Conservation (phyloP, 2,329 filamentous ascomycete genomes). For the Pseudocercospora fuligena region DNA sequence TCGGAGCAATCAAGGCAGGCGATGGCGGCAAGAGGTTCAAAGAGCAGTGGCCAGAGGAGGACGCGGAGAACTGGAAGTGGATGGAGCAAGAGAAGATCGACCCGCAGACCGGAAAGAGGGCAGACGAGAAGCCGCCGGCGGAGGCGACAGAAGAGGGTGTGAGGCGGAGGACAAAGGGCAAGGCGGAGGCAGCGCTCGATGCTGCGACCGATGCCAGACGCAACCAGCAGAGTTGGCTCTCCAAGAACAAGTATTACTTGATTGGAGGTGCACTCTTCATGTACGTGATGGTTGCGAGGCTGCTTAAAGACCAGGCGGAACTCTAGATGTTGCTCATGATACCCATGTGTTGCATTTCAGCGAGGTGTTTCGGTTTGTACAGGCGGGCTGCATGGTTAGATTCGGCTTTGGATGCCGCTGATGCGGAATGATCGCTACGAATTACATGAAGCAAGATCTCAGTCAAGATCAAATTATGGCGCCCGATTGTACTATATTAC, state of each 20-base stretch:
- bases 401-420: not conserved
- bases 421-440: not conserved
- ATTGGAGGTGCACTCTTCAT: constrained; percentile 72
- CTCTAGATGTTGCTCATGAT: constrained; percentile 8
- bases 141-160: constrained; percentile 67
- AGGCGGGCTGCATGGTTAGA: not conserved
- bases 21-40: constrained; percentile 92
- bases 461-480: not conserved
- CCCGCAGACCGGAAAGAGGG: constrained; percentile 67
- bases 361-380: constrained; percentile 2
- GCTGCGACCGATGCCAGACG: constrained; percentile 75
- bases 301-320: constrained; percentile 61
- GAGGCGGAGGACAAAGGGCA: constrained; percentile 54
- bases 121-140: constrained; percentile 57
- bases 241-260: constrained; percentile 77
- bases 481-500: not conserved
- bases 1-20: constrained; percentile 80
- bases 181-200: constrained; percentile 72
- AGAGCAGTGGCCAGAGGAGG: constrained; percentile 85
- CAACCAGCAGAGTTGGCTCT: constrained; percentile 80
- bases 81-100: constrained; percentile 85
- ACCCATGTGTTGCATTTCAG: constrained; percentile 7
- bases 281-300: constrained; percentile 80
- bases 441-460: not conserved
- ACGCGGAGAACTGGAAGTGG: constrained; percentile 89